Base-by-base conservation (phyloP, 202 grass and related monocot genomes). In the Eragrostis tef region DNA sequence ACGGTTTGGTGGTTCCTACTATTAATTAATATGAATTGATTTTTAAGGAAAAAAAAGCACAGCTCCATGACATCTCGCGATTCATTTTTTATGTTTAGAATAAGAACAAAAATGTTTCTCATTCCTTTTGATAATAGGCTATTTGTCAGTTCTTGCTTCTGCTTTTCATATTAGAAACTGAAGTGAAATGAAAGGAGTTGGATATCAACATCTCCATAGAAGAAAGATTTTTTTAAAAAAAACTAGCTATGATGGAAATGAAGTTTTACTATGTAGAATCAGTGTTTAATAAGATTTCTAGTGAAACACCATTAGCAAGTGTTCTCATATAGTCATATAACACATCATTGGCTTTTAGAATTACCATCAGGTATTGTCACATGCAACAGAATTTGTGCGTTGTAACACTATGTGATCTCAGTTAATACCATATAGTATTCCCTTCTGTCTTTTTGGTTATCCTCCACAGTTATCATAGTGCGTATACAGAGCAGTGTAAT, bases 1-100 rank as follows among this genome's bases (percentile, higher is more conserved):
- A 78, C 71, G 86, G 68, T 91, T 91, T 79, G 90, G 90, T 96
- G 39, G 11, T 60, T 69, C 19, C 2, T 22, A 51, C 41, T 66
- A 67, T 19, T 24, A 68, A 53, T 26, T 70, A 46, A 19, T 79
- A 63, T 44, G 48, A 67, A 84, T 45, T 29, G 4, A 74, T 77
- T 17, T 60, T 88, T 21, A 66, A 2, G 11, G 34, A 34, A 1
- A 41, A 24, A 54, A 34, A 10, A 47, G 1, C 13, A 41, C 15
- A 22, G 11, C 21, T 62, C 9, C 17, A 9, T 39, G 14, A n/a
- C 11, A 67, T 65, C 36, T 47, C 39, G 44, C 45, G 42, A 63
- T 3, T 19, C 19, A 36, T 53, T 62, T 6, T 5, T 1, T 73
- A 57, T 59, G 14, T 56, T 71, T 11, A 25, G 4, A 68, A 75